Evolutionary conservation across 2,329 filamentous ascomycete genomes (phyloP), one percentile per base, ranked within the genome.

Genomic region (Botrytis galanthina): DNA sequence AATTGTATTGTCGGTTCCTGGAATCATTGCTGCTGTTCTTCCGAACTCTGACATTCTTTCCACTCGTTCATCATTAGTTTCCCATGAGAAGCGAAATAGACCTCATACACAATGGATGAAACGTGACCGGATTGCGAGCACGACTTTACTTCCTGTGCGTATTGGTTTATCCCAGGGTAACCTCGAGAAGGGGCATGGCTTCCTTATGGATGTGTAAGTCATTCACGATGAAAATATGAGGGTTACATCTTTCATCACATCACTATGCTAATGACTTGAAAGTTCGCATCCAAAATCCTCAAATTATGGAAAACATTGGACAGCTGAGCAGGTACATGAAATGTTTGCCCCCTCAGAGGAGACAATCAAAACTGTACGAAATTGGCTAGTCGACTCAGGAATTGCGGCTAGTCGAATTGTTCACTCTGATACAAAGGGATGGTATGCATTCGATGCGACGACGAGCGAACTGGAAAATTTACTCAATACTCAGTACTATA

Each of bases 91-190:
- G 48, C 74, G 77, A 42, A 59, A 74, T 35, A 26, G 44, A 35
- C 42, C 72, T 29, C 37, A 62, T 22, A 70, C 54, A 29, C 64
- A 69, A 54, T 78, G 77, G 77, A 57, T 73, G 26, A 78, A 76
- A 37, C 57, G 68, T 20, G 74, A 71, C 42, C 74, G 73, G 20
- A 67, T 78, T 29, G 60, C 74, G 18, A 20, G 73, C 16, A 61
- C 60, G 61, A 68, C 75, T 29, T 74, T 73, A 32, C 76, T 86
- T 51, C 84, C 84, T 2, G 82, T 86, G 75, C 81, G 83, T 22
- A 84, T 86, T 73, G 84, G 83, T 20, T 75, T 86, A 70, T 81
- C 81, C 4, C 85, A 86, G 76, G 80, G 79, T 14, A 85, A 86
- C 70, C 75, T 86, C 26, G 81, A 85, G 26, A 80, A 82, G 12